Percentiles rank a stretch among this genome's conserved stretches.
phyloP scores from a whole-genome alignment of 2,329 filamentous ascomycete genomes.

The Claviceps sp. region DNA sequence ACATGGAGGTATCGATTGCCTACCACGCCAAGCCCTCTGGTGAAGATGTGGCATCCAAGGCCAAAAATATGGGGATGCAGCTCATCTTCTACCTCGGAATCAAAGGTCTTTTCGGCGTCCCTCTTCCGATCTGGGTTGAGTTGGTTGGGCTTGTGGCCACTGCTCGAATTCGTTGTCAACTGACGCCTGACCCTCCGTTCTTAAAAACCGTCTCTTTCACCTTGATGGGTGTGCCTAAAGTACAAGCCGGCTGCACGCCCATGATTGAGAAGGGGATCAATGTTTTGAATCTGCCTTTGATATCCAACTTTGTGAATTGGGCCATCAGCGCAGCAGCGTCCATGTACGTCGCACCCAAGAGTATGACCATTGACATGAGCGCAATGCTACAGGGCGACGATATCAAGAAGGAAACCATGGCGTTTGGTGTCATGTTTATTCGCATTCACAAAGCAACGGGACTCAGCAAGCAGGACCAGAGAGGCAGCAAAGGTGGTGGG shows the following conservation, averaged over 20 bases:
- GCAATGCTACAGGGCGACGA: constrained; percentile 86
- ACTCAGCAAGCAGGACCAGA: constrained; percentile 79
- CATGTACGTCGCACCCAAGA: constrained; percentile 92
- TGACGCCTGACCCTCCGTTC: constrained; percentile 85
- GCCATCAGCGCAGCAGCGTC: constrained; percentile 76
- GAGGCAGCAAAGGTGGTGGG: constrained; percentile 72
- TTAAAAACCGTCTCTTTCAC: constrained; percentile 86
- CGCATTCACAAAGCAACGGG: constrained; percentile 79
- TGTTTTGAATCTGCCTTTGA: constrained; percentile 78
- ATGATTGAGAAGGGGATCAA: constrained; percentile 89
- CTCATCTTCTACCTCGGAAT: constrained; percentile 87
- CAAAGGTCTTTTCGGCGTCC: constrained; percentile 78
- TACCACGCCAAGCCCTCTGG: constrained; percentile 75
- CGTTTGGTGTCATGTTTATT: constrained; percentile 83
- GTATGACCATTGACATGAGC: constrained; percentile 79
- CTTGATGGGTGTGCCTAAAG: constrained; percentile 83
- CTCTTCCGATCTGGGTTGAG: constrained; percentile 79
- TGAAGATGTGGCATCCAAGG: constrained; percentile 61
- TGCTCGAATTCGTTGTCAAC: constrained; percentile 65
- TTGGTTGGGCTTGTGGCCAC: constrained; percentile 85
- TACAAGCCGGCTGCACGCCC: constrained; percentile 78
- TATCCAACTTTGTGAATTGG: constrained; percentile 95
- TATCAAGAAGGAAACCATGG: constrained; percentile 77
- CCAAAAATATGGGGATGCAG: constrained; percentile 94
- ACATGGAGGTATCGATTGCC: constrained; percentile 78